Evolutionary conservation across 257 asterid species (phyloP).

Genomic region (Plectranthus barbatus): DNA sequence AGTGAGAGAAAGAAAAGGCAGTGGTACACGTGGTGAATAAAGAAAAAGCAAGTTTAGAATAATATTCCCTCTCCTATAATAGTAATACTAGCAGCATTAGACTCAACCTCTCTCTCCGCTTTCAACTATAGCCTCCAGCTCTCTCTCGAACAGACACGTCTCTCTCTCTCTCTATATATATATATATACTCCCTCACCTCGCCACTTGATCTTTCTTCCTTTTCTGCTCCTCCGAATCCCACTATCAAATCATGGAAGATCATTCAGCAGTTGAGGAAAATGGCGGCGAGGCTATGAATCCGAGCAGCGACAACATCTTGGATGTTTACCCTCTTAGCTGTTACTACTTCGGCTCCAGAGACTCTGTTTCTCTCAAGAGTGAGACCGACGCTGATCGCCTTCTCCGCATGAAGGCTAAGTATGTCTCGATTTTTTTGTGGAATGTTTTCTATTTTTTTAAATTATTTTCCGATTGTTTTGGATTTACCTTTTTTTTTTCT

Average conservation of each 20-base stretch:
- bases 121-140: neutral
- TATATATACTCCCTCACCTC: neutral
- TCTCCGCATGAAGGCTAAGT: slow-evolving; percentile 71
- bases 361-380: slow-evolving; percentile 31
- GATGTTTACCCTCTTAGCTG: slow-evolving; percentile 69
- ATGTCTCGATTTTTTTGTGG: neutral
- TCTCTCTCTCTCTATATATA: too few species aligned
- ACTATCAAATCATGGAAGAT: slow-evolving; percentile 21
- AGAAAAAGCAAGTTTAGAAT: neutral
- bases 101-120: too few species aligned
- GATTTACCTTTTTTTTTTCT: neutral
- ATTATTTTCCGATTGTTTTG: neutral
- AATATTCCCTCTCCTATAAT: neutral
- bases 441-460: too few species aligned
- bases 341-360: slow-evolving; percentile 79
- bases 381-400: slow-evolving; percentile 63
- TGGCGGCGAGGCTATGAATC: slow-evolving; percentile 6
- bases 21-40: neutral
- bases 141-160: slow-evolving; percentile 19
- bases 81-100: too few species aligned
- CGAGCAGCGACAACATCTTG: slow-evolving; percentile 17
- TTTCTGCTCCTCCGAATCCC: neutral
- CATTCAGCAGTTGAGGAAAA: neutral
- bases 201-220: neutral
- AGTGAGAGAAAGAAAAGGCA: too few species aligned